These are phyloP conservation scores for Rossbeevera mucosa DNA, from an alignment of 768 basidiomycete genomes.

Conservation along the genomic window DNA sequence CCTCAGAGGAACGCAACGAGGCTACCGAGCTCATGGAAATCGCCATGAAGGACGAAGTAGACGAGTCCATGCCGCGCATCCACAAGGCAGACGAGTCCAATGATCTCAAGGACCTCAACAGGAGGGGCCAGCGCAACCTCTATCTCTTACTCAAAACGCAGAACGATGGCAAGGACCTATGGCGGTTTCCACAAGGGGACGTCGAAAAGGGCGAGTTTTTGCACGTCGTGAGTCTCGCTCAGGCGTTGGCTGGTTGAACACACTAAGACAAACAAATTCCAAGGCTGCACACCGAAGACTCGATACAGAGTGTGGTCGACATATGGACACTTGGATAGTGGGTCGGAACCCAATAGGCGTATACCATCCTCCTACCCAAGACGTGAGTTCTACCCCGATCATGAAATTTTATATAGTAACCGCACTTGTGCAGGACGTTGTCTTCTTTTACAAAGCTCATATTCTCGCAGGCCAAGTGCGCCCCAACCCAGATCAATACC, in stretches of 20 bases:
- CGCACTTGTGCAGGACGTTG: conserved; percentile 44
- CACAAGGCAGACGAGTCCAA: conserved; percentile 55
- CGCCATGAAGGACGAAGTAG: conserved; percentile 56
- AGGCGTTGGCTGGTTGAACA: neutral
- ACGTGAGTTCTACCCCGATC: conserved; percentile 29
- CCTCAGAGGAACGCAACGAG: conserved; percentile 38
- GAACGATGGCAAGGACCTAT: conserved; percentile 46
- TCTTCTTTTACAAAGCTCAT: conserved; percentile 94
- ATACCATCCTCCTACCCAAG: conserved; percentile 47
- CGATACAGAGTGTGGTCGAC: conserved; percentile 62
- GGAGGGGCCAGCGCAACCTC: conserved; percentile 79
- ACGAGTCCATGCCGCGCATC: conserved; percentile 56
- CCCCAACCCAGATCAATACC: conserved; percentile 48
- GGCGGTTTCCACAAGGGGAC: conserved; percentile 78
- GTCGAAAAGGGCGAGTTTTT: conserved; percentile 63
- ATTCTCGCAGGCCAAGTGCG: conserved; percentile 84
- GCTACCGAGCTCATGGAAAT: conserved; percentile 54
- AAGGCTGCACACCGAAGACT: conserved; percentile 77
- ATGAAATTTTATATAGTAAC: conserved; percentile 2
- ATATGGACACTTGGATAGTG: conserved; percentile 95
- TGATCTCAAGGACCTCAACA: conserved; percentile 73
- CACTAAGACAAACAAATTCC: neutral
- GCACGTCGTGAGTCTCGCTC: conserved; percentile 57
- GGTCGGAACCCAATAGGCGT: conserved; percentile 84
- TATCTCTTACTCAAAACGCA: conserved; percentile 72